A percentile compares a stretch with the other conserved stretches of the same genome.
phyloP scores from a whole-genome alignment of 2,329 filamentous ascomycete species.

The Chalaropsis ovoidea region DNA sequence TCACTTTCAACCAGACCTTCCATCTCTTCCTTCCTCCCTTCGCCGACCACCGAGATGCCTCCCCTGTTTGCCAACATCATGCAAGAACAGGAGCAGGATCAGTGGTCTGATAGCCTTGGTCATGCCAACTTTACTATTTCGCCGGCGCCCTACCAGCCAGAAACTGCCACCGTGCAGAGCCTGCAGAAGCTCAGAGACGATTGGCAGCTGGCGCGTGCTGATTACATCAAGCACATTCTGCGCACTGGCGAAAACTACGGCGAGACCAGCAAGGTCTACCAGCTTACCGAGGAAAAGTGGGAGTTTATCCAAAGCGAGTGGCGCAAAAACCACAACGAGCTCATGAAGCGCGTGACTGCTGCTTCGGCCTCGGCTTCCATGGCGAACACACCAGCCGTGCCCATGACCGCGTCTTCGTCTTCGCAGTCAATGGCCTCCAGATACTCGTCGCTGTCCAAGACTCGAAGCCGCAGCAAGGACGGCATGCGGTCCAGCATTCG shows the following conservation, averaged over 20 bases:
- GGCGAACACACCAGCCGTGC: constrained; percentile 25
- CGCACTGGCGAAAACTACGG: constrained; percentile 87
- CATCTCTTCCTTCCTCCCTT: constrained; percentile 57
- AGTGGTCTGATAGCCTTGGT: constrained; percentile 75
- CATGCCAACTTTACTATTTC: constrained; percentile 89
- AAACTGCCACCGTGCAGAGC: constrained; percentile 47
- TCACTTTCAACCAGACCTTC: constrained; percentile 53
- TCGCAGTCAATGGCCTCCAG: constrained; percentile 15
- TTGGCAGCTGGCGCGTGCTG: constrained; percentile 73
- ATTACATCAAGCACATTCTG: constrained; percentile 81
- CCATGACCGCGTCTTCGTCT: constrained; percentile 24
- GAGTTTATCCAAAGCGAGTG: constrained; percentile 64
- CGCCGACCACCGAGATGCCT: constrained; percentile 49
- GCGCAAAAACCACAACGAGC: constrained; percentile 58
- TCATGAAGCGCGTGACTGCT: constrained; percentile 45
- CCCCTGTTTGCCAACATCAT: constrained; percentile 51
- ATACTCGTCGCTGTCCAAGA: constrained; percentile 24
- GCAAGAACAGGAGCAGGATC: constrained; percentile 55
- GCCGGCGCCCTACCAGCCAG: constrained; percentile 68
- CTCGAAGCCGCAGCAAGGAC: constrained; percentile 36
- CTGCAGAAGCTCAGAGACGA: constrained; percentile 58
- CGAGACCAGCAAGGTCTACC: constrained; percentile 77
- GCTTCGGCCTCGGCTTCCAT: constrained; percentile 30
- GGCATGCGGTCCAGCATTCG: constrained; percentile 34
- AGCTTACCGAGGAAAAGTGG: constrained; percentile 82